Conservation (phyloP, 2,329 filamentous ascomycete species). For the Pseudocercospora fuligena region DNA sequence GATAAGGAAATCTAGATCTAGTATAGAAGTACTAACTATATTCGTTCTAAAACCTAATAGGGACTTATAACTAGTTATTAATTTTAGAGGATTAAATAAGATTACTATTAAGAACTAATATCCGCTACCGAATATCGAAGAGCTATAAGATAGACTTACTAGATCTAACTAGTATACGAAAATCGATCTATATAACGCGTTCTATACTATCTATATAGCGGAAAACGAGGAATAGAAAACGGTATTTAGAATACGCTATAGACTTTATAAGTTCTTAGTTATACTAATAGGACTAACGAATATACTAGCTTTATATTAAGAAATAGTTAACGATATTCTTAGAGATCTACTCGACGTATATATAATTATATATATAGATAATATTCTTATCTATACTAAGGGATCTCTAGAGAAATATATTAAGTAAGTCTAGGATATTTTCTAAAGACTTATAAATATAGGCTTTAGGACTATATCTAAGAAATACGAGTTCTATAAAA, state of each 20-base stretch:
- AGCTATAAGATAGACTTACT: constrained; percentile 32
- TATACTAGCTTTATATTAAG: constrained; percentile 35
- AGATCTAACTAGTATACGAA: constrained; percentile 12
- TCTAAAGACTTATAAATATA: neutral
- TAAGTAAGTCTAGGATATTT: neutral
- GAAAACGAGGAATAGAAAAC: constrained; percentile 33
- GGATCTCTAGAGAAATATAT: neutral
- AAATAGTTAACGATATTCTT: constrained; percentile 35
- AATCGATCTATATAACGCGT: constrained; percentile 34
- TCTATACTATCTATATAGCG: constrained; percentile 34
- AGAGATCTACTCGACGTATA: constrained; percentile 21
- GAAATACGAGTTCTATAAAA: constrained; percentile 28
- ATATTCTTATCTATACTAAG: constrained; percentile 38
- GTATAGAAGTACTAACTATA: neutral
- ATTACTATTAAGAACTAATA: constrained; percentile 41
- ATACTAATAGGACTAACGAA: constrained; percentile 37
- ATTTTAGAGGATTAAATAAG: constrained; percentile 39
- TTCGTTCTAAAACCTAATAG: constrained; percentile 30
- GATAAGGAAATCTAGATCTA: constrained; percentile 6
- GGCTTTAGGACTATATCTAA: constrained; percentile 8
- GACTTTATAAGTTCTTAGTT: constrained; percentile 34
- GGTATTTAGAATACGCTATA: constrained; percentile 30
- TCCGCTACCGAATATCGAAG: constrained; percentile 33
- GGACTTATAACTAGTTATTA: constrained; percentile 32
- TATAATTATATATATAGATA: constrained; percentile 37